Percentiles rank a stretch among this genome's conserved stretches.
phyloP scores from a whole-genome alignment of 768 basidiomycete genomes.

The Chlorophyllum brunneum region DNA sequence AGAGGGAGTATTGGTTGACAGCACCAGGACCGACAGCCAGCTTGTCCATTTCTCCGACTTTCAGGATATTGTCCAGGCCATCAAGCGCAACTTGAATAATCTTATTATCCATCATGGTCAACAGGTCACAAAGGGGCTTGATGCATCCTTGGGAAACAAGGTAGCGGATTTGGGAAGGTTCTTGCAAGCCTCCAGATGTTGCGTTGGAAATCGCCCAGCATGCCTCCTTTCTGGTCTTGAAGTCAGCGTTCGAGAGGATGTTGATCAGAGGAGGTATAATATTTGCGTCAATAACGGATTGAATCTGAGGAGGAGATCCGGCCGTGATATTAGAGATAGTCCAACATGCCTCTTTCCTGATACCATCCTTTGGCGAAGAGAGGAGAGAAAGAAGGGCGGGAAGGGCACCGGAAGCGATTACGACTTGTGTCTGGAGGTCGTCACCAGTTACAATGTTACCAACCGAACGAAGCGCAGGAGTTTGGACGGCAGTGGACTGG shows the following conservation, averaged over 20 bases:
- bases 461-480: slow-evolving; percentile 95
- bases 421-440: slow-evolving; percentile 98
- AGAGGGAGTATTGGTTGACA: slow-evolving; percentile 90
- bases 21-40: slow-evolving; percentile 75
- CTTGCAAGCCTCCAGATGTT: slow-evolving; percentile 94
- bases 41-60: slow-evolving; percentile 96
- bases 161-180: slow-evolving; percentile 96
- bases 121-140: slow-evolving; percentile 94
- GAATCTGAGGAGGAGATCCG: slow-evolving; percentile 95
- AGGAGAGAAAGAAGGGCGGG: slow-evolving; percentile 90
- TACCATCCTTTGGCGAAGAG: slow-evolving; percentile 97
- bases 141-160: slow-evolving; percentile 97
- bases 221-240: slow-evolving; percentile 99
- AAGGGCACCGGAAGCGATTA: slow-evolving; percentile 96
- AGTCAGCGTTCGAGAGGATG: slow-evolving; percentile 95
- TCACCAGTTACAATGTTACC: slow-evolving; percentile 99
- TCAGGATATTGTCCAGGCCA: slow-evolving; percentile 96
- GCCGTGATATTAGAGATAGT: slow-evolving; percentile 99
- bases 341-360: slow-evolving; percentile 99
- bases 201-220: slow-evolving; percentile 99
- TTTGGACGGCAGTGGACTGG: slow-evolving; percentile 92
- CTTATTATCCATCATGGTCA: slow-evolving; percentile 99
- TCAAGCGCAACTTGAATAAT: slow-evolving; percentile 98
- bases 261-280: slow-evolving; percentile 98
- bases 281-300: slow-evolving; percentile 95